Percentiles rank a stretch among this genome's conserved stretches.
phyloP scores from a whole-genome alignment of 768 basidiomycete genomes.

The Daedaleopsis nitida region DNA sequence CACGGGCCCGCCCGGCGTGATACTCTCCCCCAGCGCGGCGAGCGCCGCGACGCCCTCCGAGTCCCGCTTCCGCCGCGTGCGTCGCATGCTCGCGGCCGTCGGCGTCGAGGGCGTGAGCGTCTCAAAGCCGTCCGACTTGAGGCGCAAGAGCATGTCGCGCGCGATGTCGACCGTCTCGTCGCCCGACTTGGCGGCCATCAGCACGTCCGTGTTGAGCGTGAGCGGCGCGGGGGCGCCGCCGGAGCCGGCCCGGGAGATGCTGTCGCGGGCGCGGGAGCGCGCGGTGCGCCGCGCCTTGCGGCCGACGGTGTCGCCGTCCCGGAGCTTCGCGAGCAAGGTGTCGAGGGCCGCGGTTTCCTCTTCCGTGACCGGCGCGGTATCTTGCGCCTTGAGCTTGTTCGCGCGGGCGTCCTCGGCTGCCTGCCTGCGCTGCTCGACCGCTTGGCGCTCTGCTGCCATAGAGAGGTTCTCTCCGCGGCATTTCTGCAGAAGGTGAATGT shows the following conservation, averaged over 20 bases:
- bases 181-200: slow-evolving; percentile 28
- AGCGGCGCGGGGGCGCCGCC: slow-evolving; percentile 32
- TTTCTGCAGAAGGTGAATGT: slow-evolving; percentile 55
- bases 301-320: slow-evolving; percentile 65
- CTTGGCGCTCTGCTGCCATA: slow-evolving; percentile 67
- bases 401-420: slow-evolving; percentile 64
- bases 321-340: slow-evolving; percentile 67
- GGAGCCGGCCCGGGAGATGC: neutral
- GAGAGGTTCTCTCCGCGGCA: slow-evolving; percentile 81
- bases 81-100: slow-evolving; percentile 19
- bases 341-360: slow-evolving; percentile 67
- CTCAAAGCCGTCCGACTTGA: slow-evolving; percentile 54
- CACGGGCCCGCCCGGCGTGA: slow-evolving; percentile 12
- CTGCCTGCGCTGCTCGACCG: slow-evolving; percentile 68
- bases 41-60: slow-evolving; percentile 16
- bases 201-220: slow-evolving; percentile 36
- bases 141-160: slow-evolving; percentile 71
- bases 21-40: slow-evolving; percentile 16
- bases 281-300: slow-evolving; percentile 52
- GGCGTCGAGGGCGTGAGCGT: slow-evolving; percentile 24
- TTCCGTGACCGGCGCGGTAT: slow-evolving; percentile 41
- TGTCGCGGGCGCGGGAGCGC: slow-evolving; percentile 27
- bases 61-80: slow-evolving; percentile 20
- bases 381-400: slow-evolving; percentile 51
- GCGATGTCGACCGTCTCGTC: slow-evolving; percentile 61